A percentile compares a stretch with the other conserved stretches of the same genome.
Conservation (phyloP, 2,329 filamentous ascomycete genomes). For the Dothiorella sarmentorum region DNA sequence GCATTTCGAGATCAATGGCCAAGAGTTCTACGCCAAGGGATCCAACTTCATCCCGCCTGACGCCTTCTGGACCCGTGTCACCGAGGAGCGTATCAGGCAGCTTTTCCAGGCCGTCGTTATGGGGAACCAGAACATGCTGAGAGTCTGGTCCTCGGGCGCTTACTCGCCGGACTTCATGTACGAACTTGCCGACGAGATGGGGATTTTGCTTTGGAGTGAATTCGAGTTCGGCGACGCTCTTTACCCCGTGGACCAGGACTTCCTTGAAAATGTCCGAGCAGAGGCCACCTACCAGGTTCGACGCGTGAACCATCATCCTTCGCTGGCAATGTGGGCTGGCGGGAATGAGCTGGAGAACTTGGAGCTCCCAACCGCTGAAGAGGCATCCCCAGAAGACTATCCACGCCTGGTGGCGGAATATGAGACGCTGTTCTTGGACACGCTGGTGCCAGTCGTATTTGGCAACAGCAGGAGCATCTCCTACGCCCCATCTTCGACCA, state of each 20-base stretch:
- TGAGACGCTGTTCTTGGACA: slow-evolving; percentile 56
- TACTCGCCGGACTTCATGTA: slow-evolving; percentile 62
- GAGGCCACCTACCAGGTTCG: slow-evolving; percentile 60
- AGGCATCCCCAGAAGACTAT: slow-evolving; percentile 42
- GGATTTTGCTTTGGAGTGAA: slow-evolving; percentile 61
- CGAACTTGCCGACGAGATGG: slow-evolving; percentile 59
- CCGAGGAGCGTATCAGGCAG: slow-evolving; percentile 47
- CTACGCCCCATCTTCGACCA: slow-evolving; percentile 59
- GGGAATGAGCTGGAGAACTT: slow-evolving; percentile 60
- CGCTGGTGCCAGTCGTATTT: slow-evolving; percentile 55
- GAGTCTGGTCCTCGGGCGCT: slow-evolving; percentile 59
- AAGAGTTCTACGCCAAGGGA: slow-evolving; percentile 62
- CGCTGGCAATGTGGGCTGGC: slow-evolving; percentile 39
- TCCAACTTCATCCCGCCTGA: slow-evolving; percentile 63
- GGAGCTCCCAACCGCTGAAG: slow-evolving; percentile 44
- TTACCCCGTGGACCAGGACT: slow-evolving; percentile 54
- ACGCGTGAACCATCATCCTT: slow-evolving; percentile 58
- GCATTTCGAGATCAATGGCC: slow-evolving; percentile 65
- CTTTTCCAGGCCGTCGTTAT: slow-evolving; percentile 55
- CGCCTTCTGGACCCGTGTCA: slow-evolving; percentile 61
- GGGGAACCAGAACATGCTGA: slow-evolving; percentile 63
- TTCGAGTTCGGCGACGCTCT: slow-evolving; percentile 61
- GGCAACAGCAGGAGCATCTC: slow-evolving; percentile 58
- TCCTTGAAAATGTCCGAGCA: slow-evolving; percentile 53
- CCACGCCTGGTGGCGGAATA: slow-evolving; percentile 50